Base-by-base conservation (phyloP, 441 rosid species). In the Theobroma grandiflorum region DNA sequence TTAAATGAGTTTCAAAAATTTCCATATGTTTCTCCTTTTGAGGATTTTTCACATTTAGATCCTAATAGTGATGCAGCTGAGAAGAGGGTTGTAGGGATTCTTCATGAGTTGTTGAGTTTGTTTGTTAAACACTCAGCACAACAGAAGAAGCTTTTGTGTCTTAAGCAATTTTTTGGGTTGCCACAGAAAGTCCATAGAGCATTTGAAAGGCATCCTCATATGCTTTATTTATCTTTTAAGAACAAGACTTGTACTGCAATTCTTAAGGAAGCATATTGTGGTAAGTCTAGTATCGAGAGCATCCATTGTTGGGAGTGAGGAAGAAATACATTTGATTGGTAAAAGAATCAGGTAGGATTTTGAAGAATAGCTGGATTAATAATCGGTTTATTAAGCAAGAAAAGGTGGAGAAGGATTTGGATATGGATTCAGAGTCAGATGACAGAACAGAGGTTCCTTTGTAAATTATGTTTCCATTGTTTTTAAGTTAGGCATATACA, bases 91-190 rank as follows among this genome's bases (percentile, higher is more conserved):
- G 95, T 87, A 78, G 99, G 95, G 53, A 85, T 95, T 88, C 92
- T 95, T 78, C 98, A 94, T 65, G 97, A 95, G 52, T 63, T 95
- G 88, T 91, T 95, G 62, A 84, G 90, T 73, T 84, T 94, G 53
- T 95, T 95, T 77, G 99, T 95, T 1, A 98, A 94, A 70, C 93
- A 94, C 84, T 90, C 99, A 0, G 95, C 91, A 0, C 92, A 92
- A 79, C 88, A 97, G 90, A 92, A 86, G 85, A 90, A 82, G 81
- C 79, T 86, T 35, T 80, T 88, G 77, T 90, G 93, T 42, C 89
- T 92, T 42, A 89, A 88, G 88, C 88, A 93, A 80, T 76, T 80
- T 57, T 92, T 88, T 18, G 94, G 94, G 12, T 87, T 90, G 75
- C 93, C 90, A 0, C 93, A 88, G 76, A 90, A 87, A 73, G 88